A percentile compares a stretch with the other conserved stretches of the same genome.
These are phyloP conservation scores for Hemileia vastatrix DNA, from an alignment of 1,284 basidiomycete genomes.

Conservation along the genomic window DNA sequence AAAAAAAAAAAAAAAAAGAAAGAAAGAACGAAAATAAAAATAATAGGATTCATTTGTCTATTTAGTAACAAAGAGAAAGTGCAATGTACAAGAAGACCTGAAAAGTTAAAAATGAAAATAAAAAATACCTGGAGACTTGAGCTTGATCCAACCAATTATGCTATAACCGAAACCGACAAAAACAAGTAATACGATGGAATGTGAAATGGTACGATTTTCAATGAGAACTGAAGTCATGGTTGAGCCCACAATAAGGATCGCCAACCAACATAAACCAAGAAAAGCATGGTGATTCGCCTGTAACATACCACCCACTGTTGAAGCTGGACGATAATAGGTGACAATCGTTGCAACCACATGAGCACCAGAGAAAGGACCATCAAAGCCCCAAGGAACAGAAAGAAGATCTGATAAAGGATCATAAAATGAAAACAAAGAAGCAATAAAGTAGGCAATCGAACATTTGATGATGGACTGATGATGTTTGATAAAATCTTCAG, in stretches of 20 bases:
- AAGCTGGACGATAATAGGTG: conserved; percentile 21
- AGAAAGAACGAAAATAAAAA: conserved; percentile 32
- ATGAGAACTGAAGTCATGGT: conserved; percentile 16
- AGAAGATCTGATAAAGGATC: conserved; percentile 47
- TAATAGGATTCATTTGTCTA: conserved; percentile 70
- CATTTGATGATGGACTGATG: conserved; percentile 79
- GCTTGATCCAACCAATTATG: conserved; percentile 20
- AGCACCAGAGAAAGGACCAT: conserved; percentile 35
- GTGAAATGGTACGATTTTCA: conserved; percentile 10
- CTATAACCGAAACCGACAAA: conserved; percentile 21
- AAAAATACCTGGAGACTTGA: conserved; percentile 13
- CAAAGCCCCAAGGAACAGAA: conserved; percentile 33
- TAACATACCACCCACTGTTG: conserved; percentile 20
- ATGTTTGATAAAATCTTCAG: too few species aligned
- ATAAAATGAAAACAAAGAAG: conserved; percentile 83
- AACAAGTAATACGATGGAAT: conserved; percentile 20
- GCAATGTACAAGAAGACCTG: too few species aligned
- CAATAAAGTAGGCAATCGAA: conserved; percentile 77
- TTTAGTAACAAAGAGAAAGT: too few species aligned
- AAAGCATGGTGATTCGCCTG: conserved; percentile 21
- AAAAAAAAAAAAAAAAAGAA: background rate
- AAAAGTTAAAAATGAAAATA: too few species aligned
- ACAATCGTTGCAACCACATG: conserved; percentile 28
- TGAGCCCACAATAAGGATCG: conserved; percentile 17
- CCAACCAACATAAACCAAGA: conserved; percentile 19